phyloP scores from a whole-genome alignment of 2,329 filamentous ascomycete species.

The Lecanicillium sp. region DNA sequence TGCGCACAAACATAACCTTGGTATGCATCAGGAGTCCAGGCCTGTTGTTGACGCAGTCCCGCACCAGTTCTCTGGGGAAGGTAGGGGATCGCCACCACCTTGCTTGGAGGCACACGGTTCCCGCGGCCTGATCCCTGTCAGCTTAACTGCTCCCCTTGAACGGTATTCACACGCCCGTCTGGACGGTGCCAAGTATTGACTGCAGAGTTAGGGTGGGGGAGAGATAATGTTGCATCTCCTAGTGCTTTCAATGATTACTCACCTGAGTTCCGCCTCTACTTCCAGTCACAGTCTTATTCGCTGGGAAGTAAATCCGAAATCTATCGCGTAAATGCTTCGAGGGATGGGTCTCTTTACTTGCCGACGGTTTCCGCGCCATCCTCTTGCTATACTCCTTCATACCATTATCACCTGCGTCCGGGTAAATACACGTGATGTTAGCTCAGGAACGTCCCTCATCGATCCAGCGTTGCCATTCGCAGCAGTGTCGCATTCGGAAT shows the following conservation, averaged over 20 bases:
- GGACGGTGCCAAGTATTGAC: too few relatives aligned
- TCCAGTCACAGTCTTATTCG: constrained; percentile 54
- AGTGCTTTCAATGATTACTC: constrained; percentile 21
- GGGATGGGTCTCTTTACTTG: constrained; percentile 15
- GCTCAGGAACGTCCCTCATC: too few relatives aligned
- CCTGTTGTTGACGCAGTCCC: constrained; percentile 67
- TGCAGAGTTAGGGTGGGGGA: too few relatives aligned
- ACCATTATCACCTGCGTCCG: constrained; percentile 30
- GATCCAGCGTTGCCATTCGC: too few relatives aligned
- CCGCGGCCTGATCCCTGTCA: constrained; percentile 54
- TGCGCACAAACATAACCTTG: constrained; percentile 58
- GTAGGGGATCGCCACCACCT: constrained; percentile 62
- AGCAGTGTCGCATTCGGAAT: too few relatives aligned
- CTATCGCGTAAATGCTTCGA: constrained; percentile 30
- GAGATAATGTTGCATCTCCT: not conserved
- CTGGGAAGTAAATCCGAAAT: constrained; percentile 77
- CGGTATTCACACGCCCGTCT: too few relatives aligned
- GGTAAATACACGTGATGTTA: too few relatives aligned
- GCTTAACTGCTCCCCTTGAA: too few relatives aligned
- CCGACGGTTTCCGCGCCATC: constrained; percentile 17
- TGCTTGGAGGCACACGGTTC: constrained; percentile 73
- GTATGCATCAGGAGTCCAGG: constrained; percentile 76
- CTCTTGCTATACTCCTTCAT: constrained; percentile 37
- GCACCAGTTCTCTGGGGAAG: constrained; percentile 66
- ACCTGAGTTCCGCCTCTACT: constrained; percentile 58